A percentile compares a stretch with the other conserved stretches of the same genome.
These are phyloP conservation scores for Diplodia intermedia DNA, from an alignment of 2,329 filamentous ascomycete genomes.

Conservation along the genomic window DNA sequence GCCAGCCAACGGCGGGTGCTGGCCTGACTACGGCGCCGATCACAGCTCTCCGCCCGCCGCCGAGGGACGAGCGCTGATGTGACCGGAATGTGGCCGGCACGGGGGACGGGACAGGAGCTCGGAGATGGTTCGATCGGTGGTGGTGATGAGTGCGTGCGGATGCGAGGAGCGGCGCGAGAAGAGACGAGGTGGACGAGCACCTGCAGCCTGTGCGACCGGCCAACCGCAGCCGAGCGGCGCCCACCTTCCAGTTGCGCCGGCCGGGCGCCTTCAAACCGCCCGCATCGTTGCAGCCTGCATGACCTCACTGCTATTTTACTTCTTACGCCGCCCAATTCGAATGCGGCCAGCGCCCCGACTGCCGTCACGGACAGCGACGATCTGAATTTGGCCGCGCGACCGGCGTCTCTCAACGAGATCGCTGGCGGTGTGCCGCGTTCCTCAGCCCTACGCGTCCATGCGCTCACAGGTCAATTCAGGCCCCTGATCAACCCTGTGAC, in stretches of 20 bases:
- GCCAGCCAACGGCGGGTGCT: background rate
- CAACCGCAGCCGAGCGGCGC: too few species aligned
- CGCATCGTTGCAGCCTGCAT: background rate
- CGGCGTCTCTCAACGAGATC: conserved; percentile 21
- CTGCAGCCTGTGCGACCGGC: background rate
- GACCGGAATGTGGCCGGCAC: background rate
- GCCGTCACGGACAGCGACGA: background rate
- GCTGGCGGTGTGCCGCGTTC: conserved; percentile 19
- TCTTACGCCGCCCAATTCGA: background rate
- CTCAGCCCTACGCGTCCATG: conserved; percentile 24
- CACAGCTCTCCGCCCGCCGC: background rate
- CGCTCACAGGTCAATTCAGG: background rate
- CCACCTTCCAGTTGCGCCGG: background rate
- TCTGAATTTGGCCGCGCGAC: background rate
- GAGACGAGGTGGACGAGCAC: background rate
- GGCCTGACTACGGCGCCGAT: conserved; percentile 2
- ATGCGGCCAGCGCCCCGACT: background rate
- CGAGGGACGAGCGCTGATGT: background rate
- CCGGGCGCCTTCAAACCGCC: conserved; percentile 1
- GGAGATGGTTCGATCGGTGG: background rate
- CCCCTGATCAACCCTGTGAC: conserved; percentile 22
- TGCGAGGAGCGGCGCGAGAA: background rate
- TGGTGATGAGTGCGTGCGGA: background rate
- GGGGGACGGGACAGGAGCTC: background rate
- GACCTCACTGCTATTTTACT: background rate